These are phyloP conservation scores for Pterulicium gracile DNA, from an alignment of 1,284 basidiomycete species.

Conservation along the genomic window DNA sequence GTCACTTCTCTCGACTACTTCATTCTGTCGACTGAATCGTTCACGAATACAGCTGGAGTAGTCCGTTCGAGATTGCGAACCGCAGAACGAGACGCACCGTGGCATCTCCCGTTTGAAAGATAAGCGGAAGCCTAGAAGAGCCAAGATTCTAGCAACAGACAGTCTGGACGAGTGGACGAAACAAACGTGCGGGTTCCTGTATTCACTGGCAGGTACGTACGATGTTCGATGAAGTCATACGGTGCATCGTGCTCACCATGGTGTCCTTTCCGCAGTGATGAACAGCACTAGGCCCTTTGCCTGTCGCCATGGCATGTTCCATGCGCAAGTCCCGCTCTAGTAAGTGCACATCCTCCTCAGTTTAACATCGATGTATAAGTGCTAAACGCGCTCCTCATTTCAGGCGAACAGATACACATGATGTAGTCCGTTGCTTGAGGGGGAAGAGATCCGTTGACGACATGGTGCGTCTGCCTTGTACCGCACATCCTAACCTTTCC, in stretches of 20 bases:
- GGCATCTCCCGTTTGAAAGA: not conserved
- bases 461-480: no score
- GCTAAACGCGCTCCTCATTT: no score
- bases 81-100: not conserved
- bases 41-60: not conserved
- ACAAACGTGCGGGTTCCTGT: not conserved
- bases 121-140: not conserved
- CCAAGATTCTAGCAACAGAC: not conserved
- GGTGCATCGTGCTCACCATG: not conserved
- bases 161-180: not conserved
- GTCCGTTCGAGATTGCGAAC: not conserved
- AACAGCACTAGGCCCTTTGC: no score
- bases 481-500: not conserved
- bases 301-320: no score
- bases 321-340: no score
- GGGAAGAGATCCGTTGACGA: no score
- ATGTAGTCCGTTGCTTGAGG: no score
- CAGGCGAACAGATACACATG: no score
- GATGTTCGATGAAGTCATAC: not conserved
- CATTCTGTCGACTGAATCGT: not conserved
- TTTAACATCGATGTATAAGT: no score
- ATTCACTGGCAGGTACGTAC: not conserved
- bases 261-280: not conserved
- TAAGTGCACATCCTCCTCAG: no score
- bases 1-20: not conserved